Evolutionary conservation across 1,139 yeast species (phyloP), one percentile per base, ranked within the genome.

Genomic region (Nakaseomyces bracarensis): DNA sequence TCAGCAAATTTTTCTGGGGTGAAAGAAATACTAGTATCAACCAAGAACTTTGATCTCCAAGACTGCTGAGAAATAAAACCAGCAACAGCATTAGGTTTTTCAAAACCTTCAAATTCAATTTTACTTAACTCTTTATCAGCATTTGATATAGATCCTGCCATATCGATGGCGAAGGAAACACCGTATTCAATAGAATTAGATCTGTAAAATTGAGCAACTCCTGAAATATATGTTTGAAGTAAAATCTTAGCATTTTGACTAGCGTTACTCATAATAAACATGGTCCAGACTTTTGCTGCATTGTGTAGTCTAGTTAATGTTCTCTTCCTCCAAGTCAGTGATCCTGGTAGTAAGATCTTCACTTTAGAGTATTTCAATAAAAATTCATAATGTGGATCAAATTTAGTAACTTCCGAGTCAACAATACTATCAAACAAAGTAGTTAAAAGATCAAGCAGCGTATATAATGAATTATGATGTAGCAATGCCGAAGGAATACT

Each of bases 401-500:
- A 91, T 61, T 80, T 86, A 56, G 82, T 82, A 23, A 79, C 75
- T 51, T 84, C 95, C n/a, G 91, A 87, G 62, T 89, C 96, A 35
- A 82, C 69, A 38, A 86, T 74, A 64, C 95, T 80, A 49, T 82
- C 81, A 63, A 84, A 85, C 39, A 89, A 66, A 40, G 87, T 67
- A 1, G 85, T 77, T 55, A 93, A 69, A 43, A 91, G 69, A 58
- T 93, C 98, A 49, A 93, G 70, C 44, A 89, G 65, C 0, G 95
- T 76, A 63, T 77, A 89, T 47, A 89, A 69, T 52, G 94, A 77
- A 39, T 69, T 69, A 38, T 75, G 78, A 50, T 82, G 83, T 57
- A 95, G 85, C 40, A 93, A 69, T 1, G 93, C 70, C 0, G 94
- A 79, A 0, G 98, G 97, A n/a, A 85, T 66, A 37, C 70, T 71